phyloP scores from a whole-genome alignment of 106 monocot genomes.

The Vanilla planifolia region DNA sequence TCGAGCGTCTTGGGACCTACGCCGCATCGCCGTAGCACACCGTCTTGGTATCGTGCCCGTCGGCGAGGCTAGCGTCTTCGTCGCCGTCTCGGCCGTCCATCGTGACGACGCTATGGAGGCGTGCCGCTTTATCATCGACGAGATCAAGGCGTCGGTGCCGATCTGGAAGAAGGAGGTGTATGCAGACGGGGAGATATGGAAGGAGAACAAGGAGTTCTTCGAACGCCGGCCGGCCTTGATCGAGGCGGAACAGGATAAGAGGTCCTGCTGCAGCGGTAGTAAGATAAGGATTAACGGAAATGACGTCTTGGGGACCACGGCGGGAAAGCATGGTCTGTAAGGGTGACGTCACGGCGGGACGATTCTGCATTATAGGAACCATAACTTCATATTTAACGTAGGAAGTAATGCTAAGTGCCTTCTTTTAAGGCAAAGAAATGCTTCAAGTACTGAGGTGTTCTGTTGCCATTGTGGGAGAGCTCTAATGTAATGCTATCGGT shows the following conservation, averaged over 20 bases:
- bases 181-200: constrained; percentile 89
- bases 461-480: too few relatives aligned
- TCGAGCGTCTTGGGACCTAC: constrained; percentile 29
- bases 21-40: constrained; percentile 55
- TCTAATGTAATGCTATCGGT: too few relatives aligned
- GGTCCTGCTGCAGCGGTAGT: constrained; percentile 12
- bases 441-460: too few relatives aligned
- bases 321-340: too few relatives aligned
- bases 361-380: too few relatives aligned
- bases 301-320: neutral
- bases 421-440: too few relatives aligned
- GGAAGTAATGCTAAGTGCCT: too few relatives aligned
- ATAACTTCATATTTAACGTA: too few relatives aligned
- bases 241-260: constrained; percentile 7
- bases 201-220: constrained; percentile 88
- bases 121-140: constrained; percentile 81
- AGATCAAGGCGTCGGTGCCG: constrained; percentile 83
- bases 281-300: constrained; percentile 17
- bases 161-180: constrained; percentile 99
- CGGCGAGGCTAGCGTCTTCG: constrained; percentile 85
- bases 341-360: too few relatives aligned
- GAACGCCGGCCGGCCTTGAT: constrained; percentile 13
- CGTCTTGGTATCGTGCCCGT: constrained; percentile 56
- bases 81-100: constrained; percentile 73
- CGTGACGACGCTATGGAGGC: constrained; percentile 71